Conservation (phyloP, 208 protist species). For the Novymonas esmeraldas region DNA sequence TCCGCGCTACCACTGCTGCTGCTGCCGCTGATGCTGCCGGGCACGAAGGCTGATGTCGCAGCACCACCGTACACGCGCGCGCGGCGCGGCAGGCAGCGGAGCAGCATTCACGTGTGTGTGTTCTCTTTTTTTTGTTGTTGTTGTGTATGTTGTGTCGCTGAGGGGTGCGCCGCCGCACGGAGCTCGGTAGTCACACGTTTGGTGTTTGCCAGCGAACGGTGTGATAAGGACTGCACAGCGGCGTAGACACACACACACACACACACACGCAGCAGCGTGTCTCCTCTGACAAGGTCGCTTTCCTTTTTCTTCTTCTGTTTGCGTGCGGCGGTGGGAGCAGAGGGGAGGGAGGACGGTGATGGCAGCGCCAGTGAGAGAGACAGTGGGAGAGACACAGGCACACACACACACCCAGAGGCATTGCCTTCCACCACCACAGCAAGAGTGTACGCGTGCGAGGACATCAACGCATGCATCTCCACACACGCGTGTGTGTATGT, state of each 20-base stretch:
- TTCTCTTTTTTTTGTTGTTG: too few species aligned
- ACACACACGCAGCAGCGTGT: not conserved
- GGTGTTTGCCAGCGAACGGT: too few species aligned
- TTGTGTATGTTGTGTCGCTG: too few species aligned
- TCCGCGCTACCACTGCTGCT: conserved; percentile 6
- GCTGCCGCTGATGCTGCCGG: conserved; percentile 25
- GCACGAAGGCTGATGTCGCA: conserved; percentile 31
- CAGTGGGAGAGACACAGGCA: not conserved
- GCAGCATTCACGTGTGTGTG: conserved; percentile 8
- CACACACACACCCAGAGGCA: not conserved
- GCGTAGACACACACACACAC: not conserved
- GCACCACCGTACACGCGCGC: conserved; percentile 76
- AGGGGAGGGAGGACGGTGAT: not conserved
- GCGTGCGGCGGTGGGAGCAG: not conserved
- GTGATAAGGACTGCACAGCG: too few species aligned
- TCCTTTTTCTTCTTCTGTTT: too few species aligned
- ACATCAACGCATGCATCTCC: too few species aligned
- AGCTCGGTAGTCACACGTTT: too few species aligned
- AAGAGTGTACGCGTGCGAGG: too few species aligned
- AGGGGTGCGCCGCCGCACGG: too few species aligned
- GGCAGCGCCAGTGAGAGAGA: not conserved
- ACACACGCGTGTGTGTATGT: conserved; percentile 10
- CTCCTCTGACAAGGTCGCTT: too few species aligned
- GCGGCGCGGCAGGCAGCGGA: conserved; percentile 15
- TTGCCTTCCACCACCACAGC: too few species aligned